These are phyloP conservation scores for Colletotrichum gloeosporioides DNA, from an alignment of 2,329 filamentous ascomycete genomes.

Conservation along the genomic window DNA sequence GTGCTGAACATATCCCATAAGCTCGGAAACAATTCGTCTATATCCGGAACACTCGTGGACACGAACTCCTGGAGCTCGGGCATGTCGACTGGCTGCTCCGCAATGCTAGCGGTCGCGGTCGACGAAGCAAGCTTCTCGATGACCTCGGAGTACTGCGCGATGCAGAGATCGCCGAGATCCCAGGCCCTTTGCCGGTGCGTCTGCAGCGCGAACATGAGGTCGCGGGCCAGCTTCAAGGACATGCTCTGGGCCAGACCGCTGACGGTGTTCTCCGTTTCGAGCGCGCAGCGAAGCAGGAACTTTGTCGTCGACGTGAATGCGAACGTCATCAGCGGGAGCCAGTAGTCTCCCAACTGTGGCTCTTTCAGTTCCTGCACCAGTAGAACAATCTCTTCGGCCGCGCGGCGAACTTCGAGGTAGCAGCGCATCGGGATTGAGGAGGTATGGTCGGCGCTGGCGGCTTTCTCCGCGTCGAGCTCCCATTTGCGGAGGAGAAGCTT, in stretches of 20 bases:
- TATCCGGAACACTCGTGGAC: constrained; percentile 13
- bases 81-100: constrained; percentile 9
- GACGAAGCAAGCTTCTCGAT: constrained; percentile 47
- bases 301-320: constrained; percentile 54
- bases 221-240: constrained; percentile 47
- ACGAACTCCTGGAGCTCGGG: constrained; percentile 17
- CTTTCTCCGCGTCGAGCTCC: constrained; percentile 45
- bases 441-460: constrained; percentile 17
- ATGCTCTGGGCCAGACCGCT: constrained; percentile 38
- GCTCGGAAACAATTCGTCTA: constrained; percentile 19
- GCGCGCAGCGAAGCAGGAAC: constrained; percentile 53
- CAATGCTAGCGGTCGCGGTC: background rate
- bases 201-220: constrained; percentile 44
- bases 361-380: constrained; percentile 50
- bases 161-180: constrained; percentile 57
- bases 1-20: constrained; percentile 16
- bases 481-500: constrained; percentile 53
- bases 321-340: constrained; percentile 53
- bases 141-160: constrained; percentile 51
- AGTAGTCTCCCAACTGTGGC: constrained; percentile 52
- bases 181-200: constrained; percentile 44
- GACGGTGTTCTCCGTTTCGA: constrained; percentile 46
- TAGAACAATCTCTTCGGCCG: constrained; percentile 54
- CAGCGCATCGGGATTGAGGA: constrained; percentile 23
- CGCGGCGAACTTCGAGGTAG: constrained; percentile 47